Evolutionary conservation across 2,329 filamentous ascomycete genomes (phyloP).

Genomic region (Pseudogymnoascus sp.): DNA sequence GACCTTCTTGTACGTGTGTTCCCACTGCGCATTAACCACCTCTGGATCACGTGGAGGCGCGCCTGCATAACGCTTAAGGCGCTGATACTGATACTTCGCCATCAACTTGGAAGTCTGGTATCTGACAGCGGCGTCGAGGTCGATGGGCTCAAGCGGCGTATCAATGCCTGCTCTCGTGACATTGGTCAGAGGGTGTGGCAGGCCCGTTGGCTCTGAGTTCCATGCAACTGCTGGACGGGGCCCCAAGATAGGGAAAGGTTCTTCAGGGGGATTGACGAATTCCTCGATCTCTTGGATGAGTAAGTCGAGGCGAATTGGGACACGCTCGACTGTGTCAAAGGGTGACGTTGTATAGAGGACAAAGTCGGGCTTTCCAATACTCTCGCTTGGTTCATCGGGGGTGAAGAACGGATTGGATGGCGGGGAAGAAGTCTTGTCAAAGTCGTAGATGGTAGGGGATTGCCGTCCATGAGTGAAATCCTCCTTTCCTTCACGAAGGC

Average conservation of each 20-base stretch:
- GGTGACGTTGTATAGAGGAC: not conserved
- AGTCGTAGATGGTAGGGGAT: slow-evolving; percentile 18
- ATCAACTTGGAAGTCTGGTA: not conserved
- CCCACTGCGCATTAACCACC: not conserved
- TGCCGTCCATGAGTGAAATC: slow-evolving; percentile 25
- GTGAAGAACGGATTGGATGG: not conserved
- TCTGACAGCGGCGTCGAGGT: not conserved
- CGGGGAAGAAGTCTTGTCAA: slow-evolving; percentile 9
- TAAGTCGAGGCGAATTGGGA: not conserved
- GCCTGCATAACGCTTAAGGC: not conserved
- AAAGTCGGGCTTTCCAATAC: not conserved
- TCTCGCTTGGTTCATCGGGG: not conserved
- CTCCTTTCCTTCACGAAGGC: not conserved
- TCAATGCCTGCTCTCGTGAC: not conserved
- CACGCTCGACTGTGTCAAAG: not conserved
- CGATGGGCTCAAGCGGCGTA: not conserved
- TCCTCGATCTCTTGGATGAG: not conserved
- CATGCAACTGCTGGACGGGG: not conserved
- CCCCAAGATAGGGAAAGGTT: not conserved
- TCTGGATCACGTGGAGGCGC: not conserved
- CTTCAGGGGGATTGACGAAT: not conserved
- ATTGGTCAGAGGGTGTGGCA: not conserved
- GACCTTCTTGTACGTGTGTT: not conserved
- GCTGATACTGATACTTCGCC: not conserved
- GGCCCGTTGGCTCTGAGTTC: not conserved